Conservation (phyloP, 2,329 filamentous ascomycete species). For the Botrytis tulipae region DNA sequence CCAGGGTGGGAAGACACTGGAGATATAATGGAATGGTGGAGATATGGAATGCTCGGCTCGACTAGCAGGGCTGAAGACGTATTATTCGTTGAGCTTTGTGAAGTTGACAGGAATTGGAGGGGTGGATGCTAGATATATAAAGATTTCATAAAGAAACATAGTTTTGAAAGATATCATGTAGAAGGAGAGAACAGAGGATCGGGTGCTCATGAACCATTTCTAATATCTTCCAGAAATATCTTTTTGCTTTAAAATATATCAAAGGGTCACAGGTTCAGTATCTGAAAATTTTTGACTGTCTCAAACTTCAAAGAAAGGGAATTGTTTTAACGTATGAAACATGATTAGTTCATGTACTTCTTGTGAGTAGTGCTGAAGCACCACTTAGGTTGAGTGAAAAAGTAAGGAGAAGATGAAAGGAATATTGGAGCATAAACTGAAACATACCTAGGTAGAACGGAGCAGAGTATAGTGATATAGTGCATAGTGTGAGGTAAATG, state of each 20-base stretch:
- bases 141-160: neutral
- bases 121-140: neutral
- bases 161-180: neutral
- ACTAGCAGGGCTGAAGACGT: neutral
- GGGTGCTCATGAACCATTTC: neutral
- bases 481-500: neutral
- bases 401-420: neutral
- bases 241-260: too few species aligned
- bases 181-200: neutral
- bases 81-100: neutral
- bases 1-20: neutral
- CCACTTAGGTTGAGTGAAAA: neutral
- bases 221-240: neutral
- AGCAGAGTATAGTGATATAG: accelerated
- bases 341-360: accelerated
- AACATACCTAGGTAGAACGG: neutral
- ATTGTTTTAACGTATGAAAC: accelerated
- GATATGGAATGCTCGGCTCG: too few species aligned
- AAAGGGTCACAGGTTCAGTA: too few species aligned
- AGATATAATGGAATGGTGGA: neutral
- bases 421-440: neutral
- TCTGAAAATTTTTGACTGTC: neutral
- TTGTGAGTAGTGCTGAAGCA: accelerated
- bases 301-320: neutral
- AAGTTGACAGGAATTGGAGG: neutral